Percentiles rank a stretch among this genome's conserved stretches.
Conservation (phyloP, 352 stramenopile genomes). For the Globisporangium spinosum region DNA sequence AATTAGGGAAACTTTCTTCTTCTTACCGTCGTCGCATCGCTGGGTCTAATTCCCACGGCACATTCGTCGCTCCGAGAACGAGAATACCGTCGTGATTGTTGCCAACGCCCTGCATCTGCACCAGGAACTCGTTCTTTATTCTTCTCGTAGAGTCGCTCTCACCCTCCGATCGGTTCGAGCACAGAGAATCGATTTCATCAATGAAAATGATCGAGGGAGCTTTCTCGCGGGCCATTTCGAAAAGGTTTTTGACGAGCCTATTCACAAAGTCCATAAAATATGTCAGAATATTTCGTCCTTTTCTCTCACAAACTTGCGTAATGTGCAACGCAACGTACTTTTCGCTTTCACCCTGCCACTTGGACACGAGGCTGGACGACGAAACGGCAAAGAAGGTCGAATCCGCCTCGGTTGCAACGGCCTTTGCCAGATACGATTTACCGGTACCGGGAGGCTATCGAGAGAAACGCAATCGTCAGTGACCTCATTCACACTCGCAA, state of each 20-base stretch:
- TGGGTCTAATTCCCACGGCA: conserved; percentile 97
- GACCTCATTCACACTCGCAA: not conserved
- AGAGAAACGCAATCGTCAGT: not conserved
- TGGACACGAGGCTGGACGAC: conserved; percentile 97
- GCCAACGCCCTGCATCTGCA: conserved; percentile 96
- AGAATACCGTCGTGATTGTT: conserved; percentile 90
- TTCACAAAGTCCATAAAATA: not conserved
- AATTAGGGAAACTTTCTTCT: too few relatives aligned
- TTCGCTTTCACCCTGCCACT: conserved; percentile 97
- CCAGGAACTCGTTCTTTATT: conserved; percentile 98
- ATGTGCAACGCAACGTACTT: conserved; percentile 37
- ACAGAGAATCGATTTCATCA: conserved; percentile 97
- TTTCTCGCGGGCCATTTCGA: conserved; percentile 96
- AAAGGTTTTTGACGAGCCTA: conserved; percentile 97
- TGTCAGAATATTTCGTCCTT: not conserved
- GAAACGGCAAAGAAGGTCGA: conserved; percentile 98
- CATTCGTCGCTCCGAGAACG: conserved; percentile 97
- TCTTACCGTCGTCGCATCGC: conserved; percentile 89
- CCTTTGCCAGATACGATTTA: conserved; percentile 97
- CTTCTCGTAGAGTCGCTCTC: conserved; percentile 94
- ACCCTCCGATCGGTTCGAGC: conserved; percentile 88
- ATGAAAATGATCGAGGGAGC: conserved; percentile 96
- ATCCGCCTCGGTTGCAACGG: conserved; percentile 98
- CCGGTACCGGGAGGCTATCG: conserved; percentile 80
- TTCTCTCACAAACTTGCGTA: conserved; percentile 1